phyloP scores from a whole-genome alignment of 306 rosid species.

The Vicia faba region DNA sequence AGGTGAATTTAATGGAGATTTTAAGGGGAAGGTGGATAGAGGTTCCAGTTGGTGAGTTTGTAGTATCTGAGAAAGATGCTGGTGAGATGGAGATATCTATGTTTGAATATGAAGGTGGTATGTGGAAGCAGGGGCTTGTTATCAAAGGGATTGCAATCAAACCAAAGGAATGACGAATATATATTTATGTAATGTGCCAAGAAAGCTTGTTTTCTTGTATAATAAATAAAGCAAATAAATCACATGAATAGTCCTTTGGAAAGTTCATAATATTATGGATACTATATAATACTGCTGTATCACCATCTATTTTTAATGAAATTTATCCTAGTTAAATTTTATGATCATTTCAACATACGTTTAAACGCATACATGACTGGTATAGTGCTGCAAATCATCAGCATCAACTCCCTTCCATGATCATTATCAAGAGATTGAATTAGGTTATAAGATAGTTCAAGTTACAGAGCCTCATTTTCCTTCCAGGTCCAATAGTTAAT shows the following conservation, averaged over 20 bases:
- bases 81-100: constrained; percentile 59
- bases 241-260: neutral
- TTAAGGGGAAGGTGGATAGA: constrained; percentile 52
- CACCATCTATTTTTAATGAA: too few species aligned
- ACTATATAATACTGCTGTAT: neutral
- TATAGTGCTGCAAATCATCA: too few species aligned
- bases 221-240: neutral
- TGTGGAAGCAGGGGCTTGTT: constrained; percentile 74
- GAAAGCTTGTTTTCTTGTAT: neutral
- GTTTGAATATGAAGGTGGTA: constrained; percentile 57
- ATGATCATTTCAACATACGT: too few species aligned
- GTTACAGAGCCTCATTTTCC: neutral
- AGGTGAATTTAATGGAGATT: constrained; percentile 44
- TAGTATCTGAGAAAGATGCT: constrained; percentile 33
- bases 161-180: constrained; percentile 42
- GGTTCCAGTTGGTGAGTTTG: constrained; percentile 58
- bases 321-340: too few species aligned
- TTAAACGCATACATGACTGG: too few species aligned
- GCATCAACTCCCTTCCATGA: too few species aligned
- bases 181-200: neutral
- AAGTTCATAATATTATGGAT: neutral
- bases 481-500: neutral
- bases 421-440: neutral
- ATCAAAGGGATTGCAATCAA: constrained; percentile 61
- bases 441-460: neutral